phyloP scores from a whole-genome alignment of 106 monocot species.

The Dactylorhiza incarnata region DNA sequence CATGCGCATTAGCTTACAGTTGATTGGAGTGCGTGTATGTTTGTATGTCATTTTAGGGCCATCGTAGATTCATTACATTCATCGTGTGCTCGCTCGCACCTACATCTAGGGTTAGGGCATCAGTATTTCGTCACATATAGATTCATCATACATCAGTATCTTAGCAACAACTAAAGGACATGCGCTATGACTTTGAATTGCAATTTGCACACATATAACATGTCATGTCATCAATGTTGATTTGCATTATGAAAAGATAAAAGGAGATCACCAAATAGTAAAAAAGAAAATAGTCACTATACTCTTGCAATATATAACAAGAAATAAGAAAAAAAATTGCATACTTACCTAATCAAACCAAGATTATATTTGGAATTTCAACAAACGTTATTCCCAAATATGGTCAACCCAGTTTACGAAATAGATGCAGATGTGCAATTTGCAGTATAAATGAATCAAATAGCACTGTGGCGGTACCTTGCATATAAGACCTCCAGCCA shows the following conservation, averaged over 20 bases:
- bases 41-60: too few species aligned
- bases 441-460: background rate
- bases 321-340: background rate
- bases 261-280: background rate
- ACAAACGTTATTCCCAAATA: background rate
- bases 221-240: background rate
- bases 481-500: conserved; percentile 50
- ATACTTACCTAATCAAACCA: background rate
- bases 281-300: background rate
- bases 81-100: too few species aligned
- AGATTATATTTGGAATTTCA: background rate
- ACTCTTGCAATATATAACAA: background rate
- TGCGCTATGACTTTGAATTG: background rate
- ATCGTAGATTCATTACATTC: too few species aligned
- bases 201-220: background rate
- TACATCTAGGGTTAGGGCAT: too few species aligned
- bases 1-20: too few species aligned
- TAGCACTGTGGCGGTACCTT: conserved; percentile 25
- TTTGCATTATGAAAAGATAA: background rate
- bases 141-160: too few species aligned
- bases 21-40: too few species aligned
- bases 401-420: background rate
- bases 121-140: too few species aligned
- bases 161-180: background rate
- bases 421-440: background rate